These are phyloP conservation scores for Populus nigra DNA, from an alignment of 345 rosid genomes.

Conservation along the genomic window DNA sequence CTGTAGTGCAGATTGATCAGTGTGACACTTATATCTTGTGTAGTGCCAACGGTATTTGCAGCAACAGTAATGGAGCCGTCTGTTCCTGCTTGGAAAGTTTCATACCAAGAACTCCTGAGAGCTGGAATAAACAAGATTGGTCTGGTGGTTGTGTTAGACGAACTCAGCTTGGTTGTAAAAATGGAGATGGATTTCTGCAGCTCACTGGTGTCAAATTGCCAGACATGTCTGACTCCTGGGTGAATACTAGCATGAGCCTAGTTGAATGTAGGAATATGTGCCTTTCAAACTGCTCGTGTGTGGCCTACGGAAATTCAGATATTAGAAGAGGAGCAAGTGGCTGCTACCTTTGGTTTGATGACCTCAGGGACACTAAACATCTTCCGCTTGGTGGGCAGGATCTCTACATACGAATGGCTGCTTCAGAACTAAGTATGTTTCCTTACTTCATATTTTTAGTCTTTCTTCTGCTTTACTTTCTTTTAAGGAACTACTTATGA, in stretches of 20 bases:
- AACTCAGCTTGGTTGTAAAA: neutral
- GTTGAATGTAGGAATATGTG: slow-evolving; percentile 11
- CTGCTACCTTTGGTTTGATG: slow-evolving; percentile 19
- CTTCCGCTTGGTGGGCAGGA: slow-evolving; percentile 4
- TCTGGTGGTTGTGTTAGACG: neutral
- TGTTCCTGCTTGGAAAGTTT: slow-evolving; percentile 4
- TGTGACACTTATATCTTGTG: neutral
- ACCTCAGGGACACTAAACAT: slow-evolving; percentile 9
- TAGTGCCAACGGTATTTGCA: slow-evolving; percentile 1
- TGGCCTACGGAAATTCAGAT: slow-evolving; percentile 19
- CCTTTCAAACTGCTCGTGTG: slow-evolving; percentile 15
- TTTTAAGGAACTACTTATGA: neutral
- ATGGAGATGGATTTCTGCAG: slow-evolving; percentile 9
- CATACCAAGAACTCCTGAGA: neutral
- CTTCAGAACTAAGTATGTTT: slow-evolving; percentile 17
- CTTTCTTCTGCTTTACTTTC: neutral
- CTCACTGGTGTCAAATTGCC: slow-evolving; percentile 10
- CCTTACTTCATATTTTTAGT: neutral
- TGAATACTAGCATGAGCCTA: slow-evolving; percentile 5
- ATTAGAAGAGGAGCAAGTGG: slow-evolving; percentile 15
- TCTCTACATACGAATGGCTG: slow-evolving; percentile 16
- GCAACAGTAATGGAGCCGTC: neutral
- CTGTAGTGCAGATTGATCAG: neutral
- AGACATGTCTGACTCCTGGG: slow-evolving; percentile 14
- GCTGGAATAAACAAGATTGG: neutral